phyloP scores from a whole-genome alignment of 768 basidiomycete species.

The Macrolepiota dolichaula region DNA sequence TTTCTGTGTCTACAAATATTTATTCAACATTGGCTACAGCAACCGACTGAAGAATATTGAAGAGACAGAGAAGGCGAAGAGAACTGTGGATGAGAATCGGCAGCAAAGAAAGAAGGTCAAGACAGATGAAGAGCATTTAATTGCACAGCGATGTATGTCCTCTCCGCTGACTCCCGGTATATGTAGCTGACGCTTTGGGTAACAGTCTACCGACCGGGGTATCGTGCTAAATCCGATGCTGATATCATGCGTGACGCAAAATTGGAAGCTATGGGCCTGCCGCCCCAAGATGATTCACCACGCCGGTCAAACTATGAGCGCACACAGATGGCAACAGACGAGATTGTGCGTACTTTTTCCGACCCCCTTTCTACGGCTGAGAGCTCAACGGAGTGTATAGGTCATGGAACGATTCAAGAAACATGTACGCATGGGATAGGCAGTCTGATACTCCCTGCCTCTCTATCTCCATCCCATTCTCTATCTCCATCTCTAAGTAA shows the following conservation, averaged over 20 bases:
- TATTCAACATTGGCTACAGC: conserved; percentile 34
- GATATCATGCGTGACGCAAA: conserved; percentile 88
- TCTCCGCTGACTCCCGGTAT: neutral
- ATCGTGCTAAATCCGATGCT: conserved; percentile 81
- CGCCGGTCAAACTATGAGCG: conserved; percentile 50
- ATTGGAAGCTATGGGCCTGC: conserved; percentile 79
- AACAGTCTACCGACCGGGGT: conserved; percentile 81
- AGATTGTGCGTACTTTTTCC: conserved; percentile 53
- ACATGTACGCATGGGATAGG: conserved; percentile 71
- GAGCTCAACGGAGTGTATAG: conserved; percentile 30
- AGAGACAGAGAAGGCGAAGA: conserved; percentile 95
- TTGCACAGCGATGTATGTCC: conserved; percentile 82
- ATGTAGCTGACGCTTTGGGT: conserved; percentile 4
- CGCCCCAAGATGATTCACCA: conserved; percentile 49
- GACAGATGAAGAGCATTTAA: conserved; percentile 79
- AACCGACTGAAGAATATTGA: conserved; percentile 92
- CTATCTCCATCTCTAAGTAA: neutral
- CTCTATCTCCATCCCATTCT: neutral
- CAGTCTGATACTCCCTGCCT: neutral
- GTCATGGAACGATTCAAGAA: conserved; percentile 99
- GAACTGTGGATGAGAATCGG: conserved; percentile 72
- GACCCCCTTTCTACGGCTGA: neutral
- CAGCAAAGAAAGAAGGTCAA: conserved; percentile 51
- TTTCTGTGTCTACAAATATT: neutral
- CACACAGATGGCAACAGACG: conserved; percentile 86